Base-by-base conservation (phyloP, 1,284 basidiomycete genomes). In the Xerocomus minutiporus region DNA sequence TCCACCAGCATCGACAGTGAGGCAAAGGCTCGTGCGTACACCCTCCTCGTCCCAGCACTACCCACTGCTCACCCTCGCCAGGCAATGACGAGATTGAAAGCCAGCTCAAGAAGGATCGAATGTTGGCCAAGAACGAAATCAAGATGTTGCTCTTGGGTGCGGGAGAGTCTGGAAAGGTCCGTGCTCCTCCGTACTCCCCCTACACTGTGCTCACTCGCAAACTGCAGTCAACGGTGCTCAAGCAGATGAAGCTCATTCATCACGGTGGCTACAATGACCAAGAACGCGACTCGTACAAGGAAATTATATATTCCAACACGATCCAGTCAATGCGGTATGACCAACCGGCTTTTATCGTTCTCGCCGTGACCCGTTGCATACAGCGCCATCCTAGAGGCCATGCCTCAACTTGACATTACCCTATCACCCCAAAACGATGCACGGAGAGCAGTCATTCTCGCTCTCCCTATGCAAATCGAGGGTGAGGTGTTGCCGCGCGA, bases 181-280 rank as follows among this genome's bases (percentile, higher is more conserved):
- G 75, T 71, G 20, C 1, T 26, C 40, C 3, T 9, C 5, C 45
- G 1, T 6, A 4, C 5, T 20, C 3, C 3, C 40, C 6, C 9
- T 47, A 5, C 2, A 5, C 5, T 3, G 31, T 39, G 25, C 47
- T 57, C 50, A 61, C 32, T 28, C 9, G 8, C 32, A 11, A 25
- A 8, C 35, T 44, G 34, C 61, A 93, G 83, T 94, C 91, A 23
- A 96, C 93, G 2, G 89, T 97, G 25, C 79, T 97, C 57, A 96
- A 97, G 75, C 93, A 96, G 73, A 96, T 96, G 93, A 93, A 95
- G 68, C 84, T 96, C 69, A 96, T 97, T 55, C 90, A 96, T 70
- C 88, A 90, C 56, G 89, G 88, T 54, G 86, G 93, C 1, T 98
- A 97, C 78, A 92, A 90, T 58, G 84, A 88, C 54, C 84, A 87